Percentiles rank a stretch among this genome's conserved stretches.
These are phyloP conservation scores for Tanozyma kutaoensis DNA, from an alignment of 805 yeast species.

Conservation along the genomic window DNA sequence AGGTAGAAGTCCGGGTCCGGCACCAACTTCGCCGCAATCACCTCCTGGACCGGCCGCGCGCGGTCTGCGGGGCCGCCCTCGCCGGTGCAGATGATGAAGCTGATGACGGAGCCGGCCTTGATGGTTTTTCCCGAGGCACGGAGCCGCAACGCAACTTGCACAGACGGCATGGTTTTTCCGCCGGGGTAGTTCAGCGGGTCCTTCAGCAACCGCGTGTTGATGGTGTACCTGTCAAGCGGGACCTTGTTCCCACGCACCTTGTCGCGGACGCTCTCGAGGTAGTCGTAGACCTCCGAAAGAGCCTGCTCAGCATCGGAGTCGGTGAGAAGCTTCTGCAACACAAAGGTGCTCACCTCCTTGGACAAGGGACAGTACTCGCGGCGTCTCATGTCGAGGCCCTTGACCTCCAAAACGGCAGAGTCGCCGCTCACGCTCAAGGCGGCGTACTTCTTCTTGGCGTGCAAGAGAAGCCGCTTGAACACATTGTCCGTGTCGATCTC, in stretches of 20 bases:
- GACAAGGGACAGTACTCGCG: conserved; percentile 93
- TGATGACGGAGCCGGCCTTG: conserved; percentile 80
- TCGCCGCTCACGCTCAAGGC: conserved; percentile 60
- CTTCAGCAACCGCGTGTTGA: conserved; percentile 80
- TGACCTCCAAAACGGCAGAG: conserved; percentile 58
- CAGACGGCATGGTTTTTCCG: conserved; percentile 69
- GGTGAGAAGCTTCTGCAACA: conserved; percentile 56
- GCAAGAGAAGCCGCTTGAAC: conserved; percentile 69
- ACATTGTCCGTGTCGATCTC: conserved; percentile 95
- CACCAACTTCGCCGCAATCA: conserved; percentile 36
- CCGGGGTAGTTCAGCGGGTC: conserved; percentile 78
- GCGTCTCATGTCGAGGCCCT: conserved; percentile 93
- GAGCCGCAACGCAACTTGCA: conserved; percentile 79
- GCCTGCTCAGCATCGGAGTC: conserved; percentile 71
- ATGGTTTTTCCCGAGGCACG: conserved; percentile 75
- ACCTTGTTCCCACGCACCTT: conserved; percentile 50
- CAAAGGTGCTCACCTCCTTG: conserved; percentile 71
- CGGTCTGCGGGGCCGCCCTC: conserved; percentile 49
- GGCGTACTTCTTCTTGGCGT: conserved; percentile 96
- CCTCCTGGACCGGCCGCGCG: conserved; percentile 72
- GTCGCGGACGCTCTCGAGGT: conserved; percentile 46
- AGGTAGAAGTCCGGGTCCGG: conserved; percentile 75
- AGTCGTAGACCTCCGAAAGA: conserved; percentile 53
- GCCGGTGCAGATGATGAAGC: conserved; percentile 47
- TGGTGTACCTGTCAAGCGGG: conserved; percentile 55